These are phyloP conservation scores for Geotrichum ghanense DNA, from an alignment of 805 yeast genomes.

Conservation along the genomic window DNA sequence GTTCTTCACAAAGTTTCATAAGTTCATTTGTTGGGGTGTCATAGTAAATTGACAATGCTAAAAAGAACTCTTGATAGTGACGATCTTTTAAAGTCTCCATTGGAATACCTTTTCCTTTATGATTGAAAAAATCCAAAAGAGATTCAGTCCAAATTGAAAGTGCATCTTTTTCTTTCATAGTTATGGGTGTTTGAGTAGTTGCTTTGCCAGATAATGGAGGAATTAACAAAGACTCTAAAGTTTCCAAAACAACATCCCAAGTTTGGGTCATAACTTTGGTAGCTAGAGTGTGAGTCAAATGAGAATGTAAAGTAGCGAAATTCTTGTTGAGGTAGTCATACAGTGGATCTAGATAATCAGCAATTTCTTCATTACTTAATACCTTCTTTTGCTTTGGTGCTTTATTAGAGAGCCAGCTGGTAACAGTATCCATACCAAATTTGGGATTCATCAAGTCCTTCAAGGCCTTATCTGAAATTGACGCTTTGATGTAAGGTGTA, in stretches of 20 bases:
- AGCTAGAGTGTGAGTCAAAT: constrained; percentile 43
- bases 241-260: constrained; percentile 62
- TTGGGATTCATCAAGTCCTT: constrained; percentile 30
- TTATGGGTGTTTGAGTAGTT: constrained; percentile 34
- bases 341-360: constrained; percentile 59
- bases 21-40: constrained; percentile 39
- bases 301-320: constrained; percentile 49
- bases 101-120: constrained; percentile 74
- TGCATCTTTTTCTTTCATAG: constrained; percentile 50
- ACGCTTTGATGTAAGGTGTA: constrained; percentile 46
- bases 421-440: constrained; percentile 20
- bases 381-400: constrained; percentile 6
- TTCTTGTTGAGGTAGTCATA: constrained; percentile 65
- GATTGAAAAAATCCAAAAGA: constrained; percentile 66
- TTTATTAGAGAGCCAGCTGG: constrained; percentile 23
- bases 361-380: constrained; percentile 29
- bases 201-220: constrained; percentile 46
- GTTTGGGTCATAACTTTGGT: constrained; percentile 61
- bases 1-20: constrained; percentile 44
- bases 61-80: constrained; percentile 46
- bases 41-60: constrained; percentile 55
- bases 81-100: constrained; percentile 48
- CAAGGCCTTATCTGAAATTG: constrained; percentile 46
- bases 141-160: constrained; percentile 61
- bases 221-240: constrained; percentile 60